These are phyloP conservation scores for Magnolia officinalis DNA, from an alignment of 164 flowering plant genomes.

Conservation along the genomic window DNA sequence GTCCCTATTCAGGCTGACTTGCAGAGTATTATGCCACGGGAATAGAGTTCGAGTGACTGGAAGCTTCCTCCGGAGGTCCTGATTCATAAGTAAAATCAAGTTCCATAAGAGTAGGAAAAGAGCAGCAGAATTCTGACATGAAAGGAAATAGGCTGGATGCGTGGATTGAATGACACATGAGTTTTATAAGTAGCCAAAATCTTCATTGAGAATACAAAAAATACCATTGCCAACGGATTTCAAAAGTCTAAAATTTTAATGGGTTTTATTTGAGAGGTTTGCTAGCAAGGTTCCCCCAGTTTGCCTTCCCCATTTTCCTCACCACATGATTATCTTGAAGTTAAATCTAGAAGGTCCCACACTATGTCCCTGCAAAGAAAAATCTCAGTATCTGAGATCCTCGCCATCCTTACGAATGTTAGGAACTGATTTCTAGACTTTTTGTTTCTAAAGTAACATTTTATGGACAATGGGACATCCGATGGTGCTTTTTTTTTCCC, in stretches of 20 bases:
- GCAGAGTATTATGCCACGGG: conserved; percentile 92
- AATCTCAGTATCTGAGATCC: background rate
- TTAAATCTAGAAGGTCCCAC: background rate
- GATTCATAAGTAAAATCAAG: conserved; percentile 19
- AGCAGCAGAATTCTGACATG: background rate
- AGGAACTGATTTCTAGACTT: background rate
- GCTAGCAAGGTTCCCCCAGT: background rate
- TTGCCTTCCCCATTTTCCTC: too few relatives aligned
- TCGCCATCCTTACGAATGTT: background rate
- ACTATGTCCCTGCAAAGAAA: background rate
- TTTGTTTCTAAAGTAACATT: background rate
- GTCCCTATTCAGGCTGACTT: conserved; percentile 77
- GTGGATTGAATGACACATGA: too few relatives aligned
- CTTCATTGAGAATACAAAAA: background rate
- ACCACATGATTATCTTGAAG: too few relatives aligned
- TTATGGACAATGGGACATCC: background rate
- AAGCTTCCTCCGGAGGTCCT: conserved; percentile 97
- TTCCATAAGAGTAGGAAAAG: too few relatives aligned
- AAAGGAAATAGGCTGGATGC: background rate
- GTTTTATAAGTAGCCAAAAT: background rate
- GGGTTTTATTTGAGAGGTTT: too few relatives aligned
- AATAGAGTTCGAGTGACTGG: conserved; percentile 95
- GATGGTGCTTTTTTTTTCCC: too few relatives aligned
- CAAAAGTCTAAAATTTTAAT: background rate
- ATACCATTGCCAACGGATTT: background rate